Conservation (phyloP, 345 rosid species). For the Cardiospermum halicacabum region DNA sequence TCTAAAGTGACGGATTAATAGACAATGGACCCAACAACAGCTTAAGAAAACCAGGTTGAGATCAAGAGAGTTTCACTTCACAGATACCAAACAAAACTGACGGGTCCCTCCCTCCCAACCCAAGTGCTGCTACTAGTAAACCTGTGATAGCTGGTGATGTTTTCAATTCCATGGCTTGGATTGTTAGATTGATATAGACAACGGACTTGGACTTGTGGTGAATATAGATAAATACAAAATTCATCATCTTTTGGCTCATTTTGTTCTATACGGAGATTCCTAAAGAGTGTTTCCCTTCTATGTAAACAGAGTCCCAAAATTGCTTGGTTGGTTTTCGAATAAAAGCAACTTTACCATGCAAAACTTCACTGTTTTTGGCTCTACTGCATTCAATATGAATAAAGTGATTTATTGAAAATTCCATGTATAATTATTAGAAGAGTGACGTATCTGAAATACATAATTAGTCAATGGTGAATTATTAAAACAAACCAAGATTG, state of each 20-base stretch:
- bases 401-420: neutral
- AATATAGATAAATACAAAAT: constrained; percentile 4
- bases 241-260: neutral
- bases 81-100: neutral
- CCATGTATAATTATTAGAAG: too few species aligned
- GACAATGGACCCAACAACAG: neutral
- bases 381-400: neutral
- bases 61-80: neutral
- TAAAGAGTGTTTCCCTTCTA: too few species aligned
- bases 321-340: neutral
- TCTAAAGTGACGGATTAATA: neutral
- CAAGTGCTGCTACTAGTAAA: neutral
- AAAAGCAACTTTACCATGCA: neutral
- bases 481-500: neutral
- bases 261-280: constrained; percentile 10
- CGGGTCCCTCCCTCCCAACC: neutral
- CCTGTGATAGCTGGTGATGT: neutral
- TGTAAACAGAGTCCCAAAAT: neutral
- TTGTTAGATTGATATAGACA: neutral
- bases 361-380: too few species aligned
- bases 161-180: neutral
- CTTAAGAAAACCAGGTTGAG: too few species aligned
- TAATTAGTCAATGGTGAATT: too few species aligned
- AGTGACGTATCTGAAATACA: too few species aligned
- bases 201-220: constrained; percentile 12